A percentile compares a stretch with the other conserved stretches of the same genome.
These are phyloP conservation scores for Ramalina intermedia DNA, from an alignment of 495 filamentous ascomycete species.

Conservation along the genomic window DNA sequence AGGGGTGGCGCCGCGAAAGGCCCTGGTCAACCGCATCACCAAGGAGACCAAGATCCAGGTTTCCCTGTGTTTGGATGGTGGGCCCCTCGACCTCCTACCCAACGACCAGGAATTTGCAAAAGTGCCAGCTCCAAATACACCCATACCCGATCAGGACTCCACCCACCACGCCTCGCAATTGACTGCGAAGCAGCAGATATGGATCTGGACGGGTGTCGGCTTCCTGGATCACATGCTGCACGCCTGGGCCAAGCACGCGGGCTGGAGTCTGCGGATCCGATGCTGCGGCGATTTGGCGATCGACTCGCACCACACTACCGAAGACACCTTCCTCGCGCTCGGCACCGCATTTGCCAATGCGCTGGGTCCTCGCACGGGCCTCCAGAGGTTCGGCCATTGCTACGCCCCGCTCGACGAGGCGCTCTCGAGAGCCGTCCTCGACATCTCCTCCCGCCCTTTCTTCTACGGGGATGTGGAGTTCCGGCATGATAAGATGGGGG, in stretches of 20 bases:
- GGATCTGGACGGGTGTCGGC: conserved; percentile 86
- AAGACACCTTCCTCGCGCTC: conserved; percentile 88
- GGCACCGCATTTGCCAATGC: conserved; percentile 69
- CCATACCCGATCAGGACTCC: conserved; percentile 63
- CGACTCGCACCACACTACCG: conserved; percentile 96
- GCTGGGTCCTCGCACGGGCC: conserved; percentile 59
- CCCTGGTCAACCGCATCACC: conserved; percentile 67
- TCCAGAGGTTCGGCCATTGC: conserved; percentile 78
- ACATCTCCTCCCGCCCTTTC: conserved; percentile 83
- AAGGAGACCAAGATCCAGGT: conserved; percentile 95
- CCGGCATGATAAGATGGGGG: conserved; percentile 80
- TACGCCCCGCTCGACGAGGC: conserved; percentile 93
- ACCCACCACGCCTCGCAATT: conserved; percentile 66
- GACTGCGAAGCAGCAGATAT: conserved; percentile 68
- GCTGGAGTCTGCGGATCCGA: conserved; percentile 71
- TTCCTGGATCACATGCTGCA: conserved; percentile 99
- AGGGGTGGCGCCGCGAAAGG: conserved; percentile 35
- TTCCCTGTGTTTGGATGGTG: conserved; percentile 84
- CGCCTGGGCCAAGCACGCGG: conserved; percentile 86
- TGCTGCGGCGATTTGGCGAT: conserved; percentile 87
- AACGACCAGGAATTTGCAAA: conserved; percentile 31
- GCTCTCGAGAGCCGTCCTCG: conserved; percentile 82
- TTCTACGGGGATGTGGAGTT: conserved; percentile 68
- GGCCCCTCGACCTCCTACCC: conserved; percentile 47
- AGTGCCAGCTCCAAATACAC: conserved; percentile 51